A percentile compares a stretch with the other conserved stretches of the same genome.
Conservation (phyloP, 2,329 filamentous ascomycete species). For the Endoconidiophora laricicola region DNA sequence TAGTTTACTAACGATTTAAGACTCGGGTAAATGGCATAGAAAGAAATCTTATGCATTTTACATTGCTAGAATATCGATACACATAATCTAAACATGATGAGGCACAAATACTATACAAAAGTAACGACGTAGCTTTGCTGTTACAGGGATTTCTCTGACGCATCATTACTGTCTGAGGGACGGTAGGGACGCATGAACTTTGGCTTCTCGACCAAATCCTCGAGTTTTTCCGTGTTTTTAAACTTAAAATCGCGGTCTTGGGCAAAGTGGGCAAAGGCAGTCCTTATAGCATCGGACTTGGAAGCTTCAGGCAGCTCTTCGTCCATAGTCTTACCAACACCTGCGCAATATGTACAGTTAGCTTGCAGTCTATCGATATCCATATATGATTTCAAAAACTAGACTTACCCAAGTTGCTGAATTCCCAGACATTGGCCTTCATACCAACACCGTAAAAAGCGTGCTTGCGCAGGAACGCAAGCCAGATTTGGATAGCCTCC, state of each 20-base stretch:
- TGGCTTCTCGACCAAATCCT: conserved; percentile 10
- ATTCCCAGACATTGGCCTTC: conserved; percentile 97
- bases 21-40: neutral
- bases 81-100: neutral
- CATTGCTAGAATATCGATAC: neutral
- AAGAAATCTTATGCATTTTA: neutral
- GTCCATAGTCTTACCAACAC: conserved; percentile 13
- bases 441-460: conserved; percentile 93
- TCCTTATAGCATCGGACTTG: conserved; percentile 8
- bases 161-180: neutral
- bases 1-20: no score
- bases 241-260: conserved; percentile 12
- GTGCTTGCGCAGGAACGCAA: conserved; percentile 82
- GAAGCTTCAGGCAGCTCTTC: conserved; percentile 3
- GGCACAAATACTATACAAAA: neutral
- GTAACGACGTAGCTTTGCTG: neutral
- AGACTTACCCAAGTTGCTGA: conserved; percentile 45
- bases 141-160: neutral
- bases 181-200: conserved; percentile 12
- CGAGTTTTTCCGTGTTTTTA: conserved; percentile 10
- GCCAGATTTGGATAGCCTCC: conserved; percentile 77
- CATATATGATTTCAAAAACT: neutral
- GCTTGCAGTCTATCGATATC: neutral
- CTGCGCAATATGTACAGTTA: conserved; percentile 1
- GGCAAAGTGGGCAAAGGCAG: conserved; percentile 12